Evolutionary conservation across 306 rosid species (phyloP).

Genomic region (Quercus berberidifolia): DNA sequence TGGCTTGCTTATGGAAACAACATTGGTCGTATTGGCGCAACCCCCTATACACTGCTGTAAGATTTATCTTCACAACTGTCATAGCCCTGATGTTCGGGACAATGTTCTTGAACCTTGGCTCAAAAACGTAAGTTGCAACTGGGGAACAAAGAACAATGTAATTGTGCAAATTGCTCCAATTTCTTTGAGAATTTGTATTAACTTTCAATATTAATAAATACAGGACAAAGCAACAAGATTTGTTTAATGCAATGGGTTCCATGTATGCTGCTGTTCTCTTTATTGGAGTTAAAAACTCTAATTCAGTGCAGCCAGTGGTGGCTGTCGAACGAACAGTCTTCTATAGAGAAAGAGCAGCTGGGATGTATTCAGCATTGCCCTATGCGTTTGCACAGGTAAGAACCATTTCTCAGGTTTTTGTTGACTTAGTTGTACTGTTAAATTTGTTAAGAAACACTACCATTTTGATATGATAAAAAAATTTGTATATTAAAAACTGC

Average conservation of each 20-base stretch:
- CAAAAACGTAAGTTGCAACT: constrained; percentile 42
- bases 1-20: constrained; percentile 86
- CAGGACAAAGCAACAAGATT: constrained; percentile 28
- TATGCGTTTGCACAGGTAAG: constrained; percentile 61
- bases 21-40: constrained; percentile 58
- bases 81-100: constrained; percentile 50
- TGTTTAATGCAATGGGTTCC: constrained; percentile 49
- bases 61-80: constrained; percentile 35
- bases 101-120: constrained; percentile 60
- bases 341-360: constrained; percentile 61
- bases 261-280: constrained; percentile 51
- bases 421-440: neutral
- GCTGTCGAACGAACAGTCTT: constrained; percentile 57
- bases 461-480: neutral
- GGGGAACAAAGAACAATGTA: neutral
- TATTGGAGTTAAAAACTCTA: constrained; percentile 48
- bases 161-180: neutral
- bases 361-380: constrained; percentile 62
- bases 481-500: neutral
- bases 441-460: neutral
- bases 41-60: constrained; percentile 45
- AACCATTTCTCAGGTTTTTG: neutral
- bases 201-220: neutral
- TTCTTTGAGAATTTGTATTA: neutral
- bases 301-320: constrained; percentile 50